phyloP scores from a whole-genome alignment of 2,329 filamentous ascomycete genomes.

The Arthroderma uncinatum region DNA sequence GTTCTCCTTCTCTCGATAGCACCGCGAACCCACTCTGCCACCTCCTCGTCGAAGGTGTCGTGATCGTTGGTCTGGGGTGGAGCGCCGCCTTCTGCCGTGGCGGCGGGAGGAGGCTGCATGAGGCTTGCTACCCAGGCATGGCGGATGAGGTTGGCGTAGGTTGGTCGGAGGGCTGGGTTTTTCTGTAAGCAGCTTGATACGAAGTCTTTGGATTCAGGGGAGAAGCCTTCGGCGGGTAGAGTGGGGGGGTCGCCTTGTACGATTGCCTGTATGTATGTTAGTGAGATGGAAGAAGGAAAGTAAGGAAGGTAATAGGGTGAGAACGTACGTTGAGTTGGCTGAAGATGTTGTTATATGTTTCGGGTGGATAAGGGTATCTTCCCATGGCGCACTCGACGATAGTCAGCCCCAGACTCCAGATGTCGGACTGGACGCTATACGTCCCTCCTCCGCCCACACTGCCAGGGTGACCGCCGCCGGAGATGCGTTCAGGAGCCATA shows the following conservation, averaged over 20 bases:
- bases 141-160: slow-evolving; percentile 76
- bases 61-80: slow-evolving; percentile 30
- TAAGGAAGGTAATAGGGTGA: background rate
- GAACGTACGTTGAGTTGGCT: slow-evolving; percentile 82
- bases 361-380: slow-evolving; percentile 88
- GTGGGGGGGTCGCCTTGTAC: slow-evolving; percentile 93
- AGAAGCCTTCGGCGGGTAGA: slow-evolving; percentile 68
- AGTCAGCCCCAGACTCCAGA: slow-evolving; percentile 89
- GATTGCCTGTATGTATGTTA: slow-evolving; percentile 59
- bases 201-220: slow-evolving; percentile 70
- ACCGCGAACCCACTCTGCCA: slow-evolving; percentile 70
- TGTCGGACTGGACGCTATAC: slow-evolving; percentile 95
- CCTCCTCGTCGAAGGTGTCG: slow-evolving; percentile 61
- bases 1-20: slow-evolving; percentile 57
- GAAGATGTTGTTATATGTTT: slow-evolving; percentile 97
- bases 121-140: slow-evolving; percentile 78
- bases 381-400: slow-evolving; percentile 95
- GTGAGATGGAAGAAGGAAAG: slow-evolving; percentile 13
- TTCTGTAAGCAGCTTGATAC: slow-evolving; percentile 87
- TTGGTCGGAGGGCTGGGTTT: slow-evolving; percentile 81
- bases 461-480: slow-evolving; percentile 62
- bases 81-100: slow-evolving; percentile 47
- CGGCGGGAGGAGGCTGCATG: slow-evolving; percentile 61
- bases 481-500: slow-evolving; percentile 95
- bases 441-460: slow-evolving; percentile 68